Base-by-base conservation (phyloP, 768 basidiomycete species). In the Leucocoprinus sp. region DNA sequence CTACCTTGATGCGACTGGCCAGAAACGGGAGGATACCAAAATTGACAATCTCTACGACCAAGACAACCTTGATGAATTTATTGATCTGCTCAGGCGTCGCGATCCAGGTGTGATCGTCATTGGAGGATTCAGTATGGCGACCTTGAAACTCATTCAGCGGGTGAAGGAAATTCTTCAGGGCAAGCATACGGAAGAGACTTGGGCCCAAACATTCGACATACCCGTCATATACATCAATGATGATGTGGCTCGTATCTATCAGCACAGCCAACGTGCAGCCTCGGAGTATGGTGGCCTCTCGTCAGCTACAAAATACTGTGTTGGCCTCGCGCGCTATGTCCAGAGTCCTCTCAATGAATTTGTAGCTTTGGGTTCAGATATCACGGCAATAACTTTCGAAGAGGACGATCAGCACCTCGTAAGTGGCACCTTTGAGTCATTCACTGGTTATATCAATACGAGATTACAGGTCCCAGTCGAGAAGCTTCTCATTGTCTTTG, bases 331-430 rank as follows among this genome's bases (percentile, higher is more conserved):
- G 29, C 81, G 96, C 47, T 98, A 93, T 56, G 73, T 78, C 4
- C 96, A 98, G 64, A 95, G 82, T 57, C 96, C 96, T 2, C 63
- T 98, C 54, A 95, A 90, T 57, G 96, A 98, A 60, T 93, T 88
- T 59, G 86, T 89, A 14, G 90, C 93, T 1, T 67, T 98, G 29
- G 95, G 93, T 2, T 51, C 74, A 8, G 91, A 96, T 62, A 80
- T 98, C 40, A 68, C 79, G 2, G 82, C 90, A 4, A 79, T 98
- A 45, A 76, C 82, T 0, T 87, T 93, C 50, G 82, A 89, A 50
- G 82, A 91, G 19, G 81, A 92, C 39, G 78, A 80, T 54, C 96
- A 98, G 58, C 84, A 90, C 54, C 62, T 95, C 55, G 93, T 92
- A 51, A 23, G 28, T 34, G 12, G 35, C 24, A 31, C 41, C 42